phyloP scores from a whole-genome alignment of 805 yeast species.

The Citeromyces matritensis region DNA sequence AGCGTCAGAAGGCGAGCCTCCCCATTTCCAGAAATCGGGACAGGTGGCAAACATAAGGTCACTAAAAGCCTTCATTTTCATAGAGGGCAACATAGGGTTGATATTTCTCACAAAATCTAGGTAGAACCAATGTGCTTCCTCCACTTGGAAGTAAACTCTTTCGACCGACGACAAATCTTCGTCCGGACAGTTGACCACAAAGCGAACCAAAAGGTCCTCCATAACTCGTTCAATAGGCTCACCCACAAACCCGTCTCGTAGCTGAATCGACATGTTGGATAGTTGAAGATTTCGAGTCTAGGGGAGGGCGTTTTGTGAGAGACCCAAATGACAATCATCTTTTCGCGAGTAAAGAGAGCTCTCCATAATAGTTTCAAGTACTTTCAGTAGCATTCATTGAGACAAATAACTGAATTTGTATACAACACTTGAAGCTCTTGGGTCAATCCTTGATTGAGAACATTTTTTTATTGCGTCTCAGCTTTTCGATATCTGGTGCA shows the following conservation, averaged over 20 bases:
- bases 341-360: too few relatives aligned
- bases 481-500: too few relatives aligned
- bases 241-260: conserved; percentile 32
- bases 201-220: conserved; percentile 81
- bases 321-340: not conserved
- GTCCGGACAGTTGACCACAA: conserved; percentile 80
- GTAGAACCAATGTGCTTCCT: conserved; percentile 98
- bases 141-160: conserved; percentile 84
- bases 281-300: not conserved
- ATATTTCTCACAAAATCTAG: conserved; percentile 64
- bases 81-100: conserved; percentile 60
- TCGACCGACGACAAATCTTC: conserved; percentile 77
- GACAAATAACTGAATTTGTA: too few relatives aligned
- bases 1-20: conserved; percentile 60
- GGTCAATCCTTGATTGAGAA: too few relatives aligned
- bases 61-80: conserved; percentile 69
- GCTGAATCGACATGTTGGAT: conserved; percentile 15
- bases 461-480: too few relatives aligned
- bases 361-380: too few relatives aligned
- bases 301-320: not conserved
- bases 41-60: conserved; percentile 50
- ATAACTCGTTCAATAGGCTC: conserved; percentile 59
- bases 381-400: too few relatives aligned
- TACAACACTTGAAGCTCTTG: too few relatives aligned
- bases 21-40: conserved; percentile 76